Evolutionary conservation across 2,329 filamentous ascomycete species (phyloP), one percentile per base, ranked within the genome.

Genomic region (Ceratocystis colombiana): DNA sequence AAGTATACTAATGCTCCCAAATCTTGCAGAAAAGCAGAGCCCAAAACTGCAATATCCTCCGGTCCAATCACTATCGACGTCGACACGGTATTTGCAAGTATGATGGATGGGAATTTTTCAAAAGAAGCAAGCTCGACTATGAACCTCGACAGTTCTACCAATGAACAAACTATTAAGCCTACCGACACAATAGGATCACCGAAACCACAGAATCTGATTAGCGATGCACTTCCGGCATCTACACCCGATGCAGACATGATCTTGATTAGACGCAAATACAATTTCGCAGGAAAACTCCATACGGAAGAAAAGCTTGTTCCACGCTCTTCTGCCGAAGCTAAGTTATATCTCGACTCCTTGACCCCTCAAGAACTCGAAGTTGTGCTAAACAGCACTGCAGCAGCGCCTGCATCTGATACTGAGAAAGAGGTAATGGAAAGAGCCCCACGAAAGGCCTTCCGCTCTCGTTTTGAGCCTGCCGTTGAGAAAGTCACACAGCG

Each of bases 261-360:
- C 70, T 82, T 80, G 68, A 87, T 90, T 68, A 88, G 85, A 71
- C 84, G 86, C 37, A 86, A 83, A 15, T 90, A 89, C 75, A 88
- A 87, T 71, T 90, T 90, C 70, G 88, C 88, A 45, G 88, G 88
- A 37, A 84, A 87, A 71, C 79, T 87, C 12, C 84, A 88, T 71
- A 87, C 82, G 0, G 88, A 90, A 71, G 85, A 89, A 72, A 89
- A 88, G 73, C 76, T 86, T 10, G 85, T 90, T 1, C 77, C 83
- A 2, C 79, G 82, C 57, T 79, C 84, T 71, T 88, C 85, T 0
- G 85, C 85, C 65, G 86, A 88, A 72, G 86, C 84, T 55, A 83
- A 81, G 69, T 78, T 87, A 10, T 86, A 84, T 70, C 79, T 88
- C 15, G 81, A 82, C 1, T 67, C 68, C 7, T 64, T 66, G 3